Conservation (phyloP, 129 eudicot species). For the Centrapalus pauciflorus region DNA sequence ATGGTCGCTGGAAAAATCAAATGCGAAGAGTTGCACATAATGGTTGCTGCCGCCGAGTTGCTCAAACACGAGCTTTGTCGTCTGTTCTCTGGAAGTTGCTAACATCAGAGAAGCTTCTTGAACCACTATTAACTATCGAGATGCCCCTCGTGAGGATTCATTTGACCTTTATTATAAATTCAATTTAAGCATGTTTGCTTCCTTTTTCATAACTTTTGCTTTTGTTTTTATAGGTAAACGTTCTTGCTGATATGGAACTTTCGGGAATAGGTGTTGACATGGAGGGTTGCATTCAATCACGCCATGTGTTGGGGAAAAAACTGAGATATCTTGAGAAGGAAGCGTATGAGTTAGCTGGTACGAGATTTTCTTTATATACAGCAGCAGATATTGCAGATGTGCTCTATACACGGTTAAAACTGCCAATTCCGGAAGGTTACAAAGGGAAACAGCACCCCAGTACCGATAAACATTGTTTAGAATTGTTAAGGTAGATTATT, state of each 20-base stretch:
- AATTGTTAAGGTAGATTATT: conserved; percentile 56
- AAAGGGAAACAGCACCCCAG: conserved; percentile 89
- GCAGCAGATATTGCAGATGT: conserved; percentile 97
- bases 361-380: conserved; percentile 71
- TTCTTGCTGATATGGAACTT: conserved; percentile 94
- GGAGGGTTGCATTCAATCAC: conserved; percentile 88
- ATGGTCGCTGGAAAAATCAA: conserved; percentile 97
- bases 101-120: conserved; percentile 67
- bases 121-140: conserved; percentile 63
- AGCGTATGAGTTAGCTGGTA: conserved; percentile 82
- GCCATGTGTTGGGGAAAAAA: conserved; percentile 64
- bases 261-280: conserved; percentile 94
- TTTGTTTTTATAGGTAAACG: conserved; percentile 51
- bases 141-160: conserved; percentile 62
- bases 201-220: background rate
- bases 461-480: conserved; percentile 93
- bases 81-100: conserved; percentile 79
- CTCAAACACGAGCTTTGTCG: conserved; percentile 72
- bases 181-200: background rate
- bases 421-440: conserved; percentile 75
- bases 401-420: conserved; percentile 71
- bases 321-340: conserved; percentile 75
- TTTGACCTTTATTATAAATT: background rate
- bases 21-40: conserved; percentile 92
- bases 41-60: conserved; percentile 88